Evolutionary conservation across 2,329 filamentous ascomycete species (phyloP), one percentile per base, ranked within the genome.

Genomic region (Scytalidium lignicola): DNA sequence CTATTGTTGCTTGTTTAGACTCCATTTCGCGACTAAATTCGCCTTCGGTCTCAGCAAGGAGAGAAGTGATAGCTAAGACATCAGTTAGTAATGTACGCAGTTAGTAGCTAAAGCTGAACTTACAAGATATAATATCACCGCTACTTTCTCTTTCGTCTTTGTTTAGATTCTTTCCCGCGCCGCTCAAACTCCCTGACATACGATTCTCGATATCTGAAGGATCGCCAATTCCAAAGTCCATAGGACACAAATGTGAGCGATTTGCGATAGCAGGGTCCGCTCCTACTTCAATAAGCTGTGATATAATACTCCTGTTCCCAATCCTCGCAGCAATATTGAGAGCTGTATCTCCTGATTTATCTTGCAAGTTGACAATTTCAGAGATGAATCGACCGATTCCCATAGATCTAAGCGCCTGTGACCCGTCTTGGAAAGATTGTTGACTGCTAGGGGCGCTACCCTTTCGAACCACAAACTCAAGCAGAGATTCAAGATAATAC

Each of bases 351-450:
- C 93, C 93, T 28, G 88, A 87, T 61, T 91, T 90, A 67, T 99
- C 93, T 60, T 92, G 88, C 0, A 91, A 86, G 61, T 99, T 97
- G 52, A 99, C 92, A 66, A 99, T 95, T 64, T 97, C 91, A 44
- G 87, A 89, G 80, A 99, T 95, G 70, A 99, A 99, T 32, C 90
- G 84, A 23, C 89, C 91, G 47, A 99, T 78, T 20, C 87, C 89
- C 69, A 97, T 95, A 10, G 61, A 56, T 32, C 58, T 55, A 13
- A 53, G 47, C 6, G 56, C 42, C 13, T 55, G 46, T 17, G 48
- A 47, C 4, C 52, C 55, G 40, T 51, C 67, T 43, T 41, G 55
- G 41, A 62, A 61, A 13, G 57, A 58, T 48, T 69, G 65, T 57
- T 79, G 78, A 59, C 74, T 79, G 55, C 72, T 80, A 20, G 79